These are phyloP conservation scores for Volvariella surrecta DNA, from an alignment of 1,284 basidiomycete genomes.

Conservation along the genomic window DNA sequence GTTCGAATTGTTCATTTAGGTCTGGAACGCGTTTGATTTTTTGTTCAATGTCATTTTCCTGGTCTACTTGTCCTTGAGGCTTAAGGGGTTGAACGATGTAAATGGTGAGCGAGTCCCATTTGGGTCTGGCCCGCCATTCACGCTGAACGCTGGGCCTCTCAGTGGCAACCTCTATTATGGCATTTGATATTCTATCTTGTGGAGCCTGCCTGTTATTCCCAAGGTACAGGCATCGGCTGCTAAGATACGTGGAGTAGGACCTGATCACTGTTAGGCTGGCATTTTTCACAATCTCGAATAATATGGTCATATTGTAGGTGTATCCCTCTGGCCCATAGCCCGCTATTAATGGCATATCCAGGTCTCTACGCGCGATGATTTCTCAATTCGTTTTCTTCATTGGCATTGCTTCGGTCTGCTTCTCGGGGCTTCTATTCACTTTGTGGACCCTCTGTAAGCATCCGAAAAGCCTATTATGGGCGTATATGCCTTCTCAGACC, in stretches of 20 bases:
- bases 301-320: slow-evolving; percentile 71
- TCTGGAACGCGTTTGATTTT: slow-evolving; percentile 87
- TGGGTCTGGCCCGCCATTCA: slow-evolving; percentile 1
- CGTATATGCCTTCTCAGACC: too few species aligned
- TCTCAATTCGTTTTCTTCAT: slow-evolving; percentile 82
- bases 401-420: slow-evolving; percentile 72
- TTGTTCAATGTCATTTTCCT: slow-evolving; percentile 70
- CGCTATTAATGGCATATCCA: slow-evolving; percentile 18
- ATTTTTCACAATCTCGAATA: slow-evolving; percentile 81
- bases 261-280: slow-evolving; percentile 42
- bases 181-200: slow-evolving; percentile 79
- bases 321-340: slow-evolving; percentile 2
- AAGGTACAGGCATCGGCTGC: slow-evolving; percentile 27
- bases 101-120: slow-evolving; percentile 35
- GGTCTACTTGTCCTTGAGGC: slow-evolving; percentile 57
- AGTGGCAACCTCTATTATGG: slow-evolving; percentile 56
- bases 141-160: slow-evolving; percentile 4
- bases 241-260: background rate
- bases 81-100: slow-evolving; percentile 49
- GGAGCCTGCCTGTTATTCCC: slow-evolving; percentile 86
- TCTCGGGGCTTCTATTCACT: slow-evolving; percentile 82
- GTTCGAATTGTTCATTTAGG: slow-evolving; percentile 28
- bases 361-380: slow-evolving; percentile 69
- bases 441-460: slow-evolving; percentile 65
- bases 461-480: too few species aligned